Base-by-base conservation (phyloP, 1,284 basidiomycete species). In the Cystobasidium sp. region DNA sequence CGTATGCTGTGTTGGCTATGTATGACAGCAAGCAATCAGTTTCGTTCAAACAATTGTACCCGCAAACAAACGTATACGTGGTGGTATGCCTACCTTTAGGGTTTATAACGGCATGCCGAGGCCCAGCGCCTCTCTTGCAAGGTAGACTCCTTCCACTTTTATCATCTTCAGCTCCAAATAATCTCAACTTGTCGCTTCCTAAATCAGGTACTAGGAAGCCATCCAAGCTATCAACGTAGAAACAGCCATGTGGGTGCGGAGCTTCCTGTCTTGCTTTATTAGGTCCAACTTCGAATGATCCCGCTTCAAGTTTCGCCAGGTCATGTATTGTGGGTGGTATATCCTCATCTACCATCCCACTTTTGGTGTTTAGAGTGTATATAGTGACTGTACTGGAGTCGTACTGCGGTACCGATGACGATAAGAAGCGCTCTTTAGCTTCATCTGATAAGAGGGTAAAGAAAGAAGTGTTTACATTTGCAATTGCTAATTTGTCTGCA, bases 261-360 rank as follows among this genome's bases (percentile, higher is more conserved):
- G 58, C 73, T 52, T 75, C 66, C 47, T 75, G 73, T 22, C 73
- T n/a, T 39, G 61, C 73, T 46, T 22, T 18, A 47, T 73, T 56
- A 6, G 70, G 70, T 3, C 70, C 70, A 7, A 52, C 44, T 14
- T 12, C 31, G 51, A 66, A 73, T 18, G 52, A 9, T 41, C 18
- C 53, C 31, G 31, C 31, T 9, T 59, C 37, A 14, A 6, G 3
- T 53, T 71, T 62, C 12, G 59, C 39, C 6, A 63, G 41, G 39
- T 71, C 61, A n/a, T 37, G 16, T 51, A 53, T 55, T 14, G 9
- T 7, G 12, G 46, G 51, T 0, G 53, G 9, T 20, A 6, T 46
- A 16, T 37, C 37, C 12, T 65, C 62, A 43, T 62, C 22, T 16
- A 73, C n/a, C 18, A 65, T 49, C 39, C 70, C 70, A 37, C 66